phyloP scores from a whole-genome alignment of 2,329 filamentous ascomycete species.

The Trichoderma atroviride region DNA sequence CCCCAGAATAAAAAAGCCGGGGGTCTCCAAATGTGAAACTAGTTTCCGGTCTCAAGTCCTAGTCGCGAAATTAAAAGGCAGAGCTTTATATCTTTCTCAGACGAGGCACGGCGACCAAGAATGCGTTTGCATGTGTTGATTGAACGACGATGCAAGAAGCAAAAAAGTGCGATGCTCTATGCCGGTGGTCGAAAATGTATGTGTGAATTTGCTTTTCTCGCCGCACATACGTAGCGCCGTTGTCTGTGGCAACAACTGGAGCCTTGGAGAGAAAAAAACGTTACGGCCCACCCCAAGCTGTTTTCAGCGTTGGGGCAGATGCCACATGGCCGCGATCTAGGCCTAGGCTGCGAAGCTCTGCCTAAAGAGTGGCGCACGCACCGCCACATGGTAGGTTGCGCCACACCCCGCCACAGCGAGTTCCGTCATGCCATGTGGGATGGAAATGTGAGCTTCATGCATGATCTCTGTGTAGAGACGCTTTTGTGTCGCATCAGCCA shows the following conservation, averaged over 20 bases:
- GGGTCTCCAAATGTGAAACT: constrained; percentile 19
- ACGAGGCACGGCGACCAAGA: background rate
- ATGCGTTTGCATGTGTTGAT: constrained; percentile 24
- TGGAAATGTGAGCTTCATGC: constrained; percentile 11
- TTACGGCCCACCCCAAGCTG: background rate
- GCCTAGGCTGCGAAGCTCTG: background rate
- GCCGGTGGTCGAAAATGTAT: constrained; percentile 22
- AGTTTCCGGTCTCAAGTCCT: constrained; percentile 17
- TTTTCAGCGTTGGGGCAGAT: background rate
- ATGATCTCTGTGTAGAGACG: background rate
- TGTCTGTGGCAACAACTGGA: constrained; percentile 45
- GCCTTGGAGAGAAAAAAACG: constrained; percentile 9
- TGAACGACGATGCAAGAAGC: background rate
- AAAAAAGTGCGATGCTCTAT: background rate
- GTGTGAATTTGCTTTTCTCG: constrained; percentile 33
- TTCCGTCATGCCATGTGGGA: constrained; percentile 19
- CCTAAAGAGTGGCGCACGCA: constrained; percentile 4
- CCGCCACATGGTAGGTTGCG: constrained; percentile 18
- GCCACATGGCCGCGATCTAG: background rate
- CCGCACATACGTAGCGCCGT: constrained; percentile 40
- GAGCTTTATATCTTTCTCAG: background rate
- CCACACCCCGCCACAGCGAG: constrained; percentile 25
- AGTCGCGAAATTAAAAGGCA: constrained; percentile 11
- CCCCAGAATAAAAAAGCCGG: constrained; percentile 7
- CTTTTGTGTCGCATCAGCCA: constrained; percentile 16